Evolutionary conservation across 2,329 filamentous ascomycete genomes (phyloP).

Genomic region (Pseudogymnoascus sp.): DNA sequence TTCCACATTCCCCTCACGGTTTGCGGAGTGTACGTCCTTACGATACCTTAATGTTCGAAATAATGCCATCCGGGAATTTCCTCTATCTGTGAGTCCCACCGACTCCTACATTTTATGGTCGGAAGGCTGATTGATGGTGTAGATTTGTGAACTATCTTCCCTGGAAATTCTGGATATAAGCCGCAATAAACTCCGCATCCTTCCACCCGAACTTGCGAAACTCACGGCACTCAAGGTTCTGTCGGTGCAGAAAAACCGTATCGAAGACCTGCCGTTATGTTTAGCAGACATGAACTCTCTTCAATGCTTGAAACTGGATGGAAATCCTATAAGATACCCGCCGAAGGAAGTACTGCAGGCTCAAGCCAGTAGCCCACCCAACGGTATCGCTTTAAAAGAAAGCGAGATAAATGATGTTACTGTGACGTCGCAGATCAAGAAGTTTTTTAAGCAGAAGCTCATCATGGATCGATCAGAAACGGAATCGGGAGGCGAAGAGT

Average conservation of each 20-base stretch:
- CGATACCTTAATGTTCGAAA: conserved; percentile 74
- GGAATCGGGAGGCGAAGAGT: conserved; percentile 51
- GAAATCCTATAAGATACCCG: conserved; percentile 77
- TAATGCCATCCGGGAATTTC: conserved; percentile 62
- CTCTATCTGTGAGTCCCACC: conserved; percentile 45
- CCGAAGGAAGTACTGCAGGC: conserved; percentile 59
- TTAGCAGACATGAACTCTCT: conserved; percentile 84
- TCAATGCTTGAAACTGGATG: conserved; percentile 81
- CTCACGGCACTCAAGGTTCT: conserved; percentile 82
- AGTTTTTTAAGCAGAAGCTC: conserved; percentile 42
- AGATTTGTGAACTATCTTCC: conserved; percentile 79
- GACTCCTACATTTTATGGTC: background rate
- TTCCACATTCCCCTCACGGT: conserved; percentile 57
- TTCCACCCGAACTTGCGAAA: conserved; percentile 72
- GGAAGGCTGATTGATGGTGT: conserved; percentile 3
- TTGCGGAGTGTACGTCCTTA: conserved; percentile 67
- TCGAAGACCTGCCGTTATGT: conserved; percentile 74
- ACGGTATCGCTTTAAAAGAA: conserved; percentile 48
- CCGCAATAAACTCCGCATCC: conserved; percentile 69
- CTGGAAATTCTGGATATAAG: conserved; percentile 91
- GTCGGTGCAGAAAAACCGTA: conserved; percentile 77
- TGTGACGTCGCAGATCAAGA: conserved; percentile 53
- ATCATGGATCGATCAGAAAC: conserved; percentile 43
- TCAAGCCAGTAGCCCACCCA: conserved; percentile 45
- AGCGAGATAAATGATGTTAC: conserved; percentile 54